phyloP scores from a whole-genome alignment of 495 filamentous ascomycete species.

The Astrothelium macrocarpum region DNA sequence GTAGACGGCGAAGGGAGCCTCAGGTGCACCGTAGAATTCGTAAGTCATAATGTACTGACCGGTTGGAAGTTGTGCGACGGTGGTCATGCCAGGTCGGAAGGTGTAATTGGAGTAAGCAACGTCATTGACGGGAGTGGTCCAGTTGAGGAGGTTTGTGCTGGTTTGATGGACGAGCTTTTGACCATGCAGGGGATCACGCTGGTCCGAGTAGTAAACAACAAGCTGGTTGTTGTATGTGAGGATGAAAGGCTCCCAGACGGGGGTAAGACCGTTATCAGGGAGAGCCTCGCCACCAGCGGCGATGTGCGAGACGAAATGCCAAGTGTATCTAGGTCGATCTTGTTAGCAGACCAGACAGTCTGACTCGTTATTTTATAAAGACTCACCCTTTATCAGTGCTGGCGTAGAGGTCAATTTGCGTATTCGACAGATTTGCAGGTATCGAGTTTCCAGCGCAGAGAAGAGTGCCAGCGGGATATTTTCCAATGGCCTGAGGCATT shows the following conservation, averaged over 20 bases:
- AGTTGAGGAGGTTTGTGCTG: slow-evolving; percentile 46
- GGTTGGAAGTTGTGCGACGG: slow-evolving; percentile 48
- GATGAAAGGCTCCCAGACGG: slow-evolving; percentile 64
- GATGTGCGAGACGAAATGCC: slow-evolving; percentile 57
- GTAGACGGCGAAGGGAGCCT: slow-evolving; percentile 48
- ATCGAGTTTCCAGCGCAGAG: slow-evolving; percentile 55
- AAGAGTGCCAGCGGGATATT: slow-evolving; percentile 49
- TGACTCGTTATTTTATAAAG: neutral
- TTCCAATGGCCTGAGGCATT: slow-evolving; percentile 46
- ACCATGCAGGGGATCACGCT: slow-evolving; percentile 52
- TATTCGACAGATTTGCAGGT: slow-evolving; percentile 50
- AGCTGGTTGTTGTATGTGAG: slow-evolving; percentile 45
- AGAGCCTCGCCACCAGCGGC: slow-evolving; percentile 52
- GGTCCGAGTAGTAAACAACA: slow-evolving; percentile 60
- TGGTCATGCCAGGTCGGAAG: slow-evolving; percentile 60
- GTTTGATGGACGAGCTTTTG: slow-evolving; percentile 58
- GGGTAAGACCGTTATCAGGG: slow-evolving; percentile 53
- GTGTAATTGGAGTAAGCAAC: slow-evolving; percentile 49
- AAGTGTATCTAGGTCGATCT: slow-evolving; percentile 33
- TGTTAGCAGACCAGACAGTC: neutral
- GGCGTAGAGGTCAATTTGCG: slow-evolving; percentile 60
- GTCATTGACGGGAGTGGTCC: slow-evolving; percentile 52
- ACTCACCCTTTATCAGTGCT: slow-evolving; percentile 43
- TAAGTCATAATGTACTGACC: slow-evolving; percentile 53
- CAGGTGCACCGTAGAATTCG: slow-evolving; percentile 49